Percentiles rank a stretch among this genome's conserved stretches.
phyloP scores from a whole-genome alignment of 1,284 basidiomycete genomes.

The Apiotrichum laibachii region DNA sequence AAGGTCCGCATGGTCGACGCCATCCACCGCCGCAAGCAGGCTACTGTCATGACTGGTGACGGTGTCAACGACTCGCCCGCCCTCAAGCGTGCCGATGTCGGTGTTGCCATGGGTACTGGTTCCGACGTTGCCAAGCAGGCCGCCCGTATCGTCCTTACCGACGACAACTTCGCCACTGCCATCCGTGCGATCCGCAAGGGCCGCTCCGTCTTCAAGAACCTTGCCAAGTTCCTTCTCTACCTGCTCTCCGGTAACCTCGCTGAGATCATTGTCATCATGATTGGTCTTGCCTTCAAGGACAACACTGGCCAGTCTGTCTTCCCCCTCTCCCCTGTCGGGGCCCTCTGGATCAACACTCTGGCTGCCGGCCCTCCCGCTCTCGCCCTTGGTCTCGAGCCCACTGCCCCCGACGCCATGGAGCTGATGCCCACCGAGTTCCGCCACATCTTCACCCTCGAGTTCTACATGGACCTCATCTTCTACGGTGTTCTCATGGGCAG shows the following conservation, averaged over 20 bases:
- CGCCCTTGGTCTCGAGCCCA: constrained; percentile 61
- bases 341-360: constrained; percentile 60
- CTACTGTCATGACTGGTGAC: constrained; percentile 54
- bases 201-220: constrained; percentile 56
- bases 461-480: constrained; percentile 60
- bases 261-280: constrained; percentile 61
- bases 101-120: constrained; percentile 71
- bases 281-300: constrained; percentile 68
- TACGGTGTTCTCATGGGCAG: constrained; percentile 66
- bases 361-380: constrained; percentile 61
- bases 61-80: constrained; percentile 63
- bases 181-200: constrained; percentile 66
- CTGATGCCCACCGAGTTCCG: constrained; percentile 57
- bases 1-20: constrained; percentile 62
- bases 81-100: constrained; percentile 60
- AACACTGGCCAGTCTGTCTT: constrained; percentile 60
- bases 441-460: constrained; percentile 57
- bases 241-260: constrained; percentile 62
- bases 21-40: constrained; percentile 55
- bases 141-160: constrained; percentile 64
- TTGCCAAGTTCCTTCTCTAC: constrained; percentile 54
- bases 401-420: constrained; percentile 61
- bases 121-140: constrained; percentile 64
- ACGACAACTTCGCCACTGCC: constrained; percentile 72
- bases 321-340: constrained; percentile 65